Conservation (phyloP, 2,329 filamentous ascomycete species). For the Hypomyces rosellus region DNA sequence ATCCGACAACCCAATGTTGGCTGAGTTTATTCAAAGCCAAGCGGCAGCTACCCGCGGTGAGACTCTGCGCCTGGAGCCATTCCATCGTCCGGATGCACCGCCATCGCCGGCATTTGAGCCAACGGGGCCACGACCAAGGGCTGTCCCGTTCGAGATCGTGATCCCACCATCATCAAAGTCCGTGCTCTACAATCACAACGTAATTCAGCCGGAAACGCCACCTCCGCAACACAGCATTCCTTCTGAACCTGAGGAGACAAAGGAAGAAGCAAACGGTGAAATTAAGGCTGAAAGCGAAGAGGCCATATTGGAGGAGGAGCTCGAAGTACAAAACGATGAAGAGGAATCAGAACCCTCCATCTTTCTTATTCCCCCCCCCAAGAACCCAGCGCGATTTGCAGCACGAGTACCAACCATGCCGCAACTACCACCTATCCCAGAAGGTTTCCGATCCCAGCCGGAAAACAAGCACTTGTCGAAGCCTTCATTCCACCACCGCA, state of each 20-base stretch:
- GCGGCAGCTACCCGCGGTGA: background rate
- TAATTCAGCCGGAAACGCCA: background rate
- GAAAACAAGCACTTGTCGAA: conserved; percentile 10
- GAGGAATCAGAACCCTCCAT: background rate
- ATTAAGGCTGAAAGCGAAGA: background rate
- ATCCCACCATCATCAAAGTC: conserved; percentile 7
- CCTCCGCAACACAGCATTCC: background rate
- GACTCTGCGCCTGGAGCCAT: conserved; percentile 3
- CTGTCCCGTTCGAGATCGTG: conserved; percentile 8
- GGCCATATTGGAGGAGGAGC: background rate
- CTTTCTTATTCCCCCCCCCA: conserved; percentile 14
- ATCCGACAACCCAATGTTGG: conserved; percentile 4
- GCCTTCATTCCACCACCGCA: conserved; percentile 4
- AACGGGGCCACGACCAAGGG: conserved; percentile 2
- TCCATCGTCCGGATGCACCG: conserved; percentile 4
- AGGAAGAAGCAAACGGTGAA: background rate
- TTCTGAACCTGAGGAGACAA: background rate
- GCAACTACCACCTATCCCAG: conserved; percentile 21
- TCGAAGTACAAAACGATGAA: background rate
- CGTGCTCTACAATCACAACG: background rate
- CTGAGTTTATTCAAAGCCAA: background rate
- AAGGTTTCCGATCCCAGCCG: conserved; percentile 13
- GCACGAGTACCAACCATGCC: conserved; percentile 6
- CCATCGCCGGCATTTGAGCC: conserved; percentile 2
- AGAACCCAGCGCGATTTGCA: conserved; percentile 17